Base-by-base conservation (phyloP, 306 rosid species). In the Astragalus glycyphyllos region DNA sequence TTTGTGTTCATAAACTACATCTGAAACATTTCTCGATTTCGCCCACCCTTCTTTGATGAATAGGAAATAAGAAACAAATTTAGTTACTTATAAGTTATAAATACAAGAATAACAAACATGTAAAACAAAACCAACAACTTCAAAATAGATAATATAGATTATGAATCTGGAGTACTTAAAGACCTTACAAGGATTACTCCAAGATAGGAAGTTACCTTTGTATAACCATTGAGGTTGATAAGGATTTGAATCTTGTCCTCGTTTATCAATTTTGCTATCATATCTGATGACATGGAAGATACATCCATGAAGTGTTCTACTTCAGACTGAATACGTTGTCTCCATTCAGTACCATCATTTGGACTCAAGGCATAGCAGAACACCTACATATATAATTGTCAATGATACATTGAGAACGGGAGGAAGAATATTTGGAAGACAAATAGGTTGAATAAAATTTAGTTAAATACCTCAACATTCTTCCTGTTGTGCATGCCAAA, bases 341-440 rank as follows among this genome's bases (percentile, higher is more conserved):
- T 89, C 99, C 99, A 95, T 69, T 91, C 97, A 5, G 91, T 87
- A 41, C 97, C 91, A 82, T 95, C 99, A 74, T 89, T 91, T 59
- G 91, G 78, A 83, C 99, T 89, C 89, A 95, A 86, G 61, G 92
- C 99, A 85, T 95, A 95, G 73, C 99, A 95, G 78, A 89, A 91
- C 26, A 95, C 91, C 99, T 95, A 65, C 6, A 81, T n/a, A 77
- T 32, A 66, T 35, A 71, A 63, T 50, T 7, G 37, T 37, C 51
- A 68, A 32, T 15, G 53, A 32, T 15, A 53, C 45, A 62, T 10
- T 1, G 6, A 76, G 59, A 68, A 73, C 15, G 26, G 15, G 2
- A 35, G 57, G 34, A 58, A 51, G 6, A 54, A 31, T 29, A 53
- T 41, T 23, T 46, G 45, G 41, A 23, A 53, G 55, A 34, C 26